These are phyloP conservation scores for Endothia cerciana DNA, from an alignment of 2,329 filamentous ascomycete species.

Conservation along the genomic window DNA sequence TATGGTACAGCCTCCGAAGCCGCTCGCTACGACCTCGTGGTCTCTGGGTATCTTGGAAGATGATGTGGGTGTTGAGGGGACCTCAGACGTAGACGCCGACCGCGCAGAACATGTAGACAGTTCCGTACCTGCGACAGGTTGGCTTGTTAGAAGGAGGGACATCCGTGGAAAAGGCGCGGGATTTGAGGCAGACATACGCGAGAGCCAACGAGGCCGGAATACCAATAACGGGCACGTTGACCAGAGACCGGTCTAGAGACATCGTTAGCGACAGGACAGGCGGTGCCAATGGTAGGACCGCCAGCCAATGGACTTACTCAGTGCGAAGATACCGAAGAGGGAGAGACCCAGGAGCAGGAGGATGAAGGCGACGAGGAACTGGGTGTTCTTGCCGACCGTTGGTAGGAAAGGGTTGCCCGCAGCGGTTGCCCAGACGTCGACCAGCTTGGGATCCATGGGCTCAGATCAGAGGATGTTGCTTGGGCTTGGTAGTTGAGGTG, in stretches of 20 bases:
- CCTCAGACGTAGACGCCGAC: conserved; percentile 96
- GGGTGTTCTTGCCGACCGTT: conserved; percentile 76
- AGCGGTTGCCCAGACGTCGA: conserved; percentile 92
- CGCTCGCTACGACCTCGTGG: conserved; percentile 27
- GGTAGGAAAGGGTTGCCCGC: conserved; percentile 84
- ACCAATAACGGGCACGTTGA: conserved; percentile 77
- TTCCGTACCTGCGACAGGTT: conserved; percentile 71
- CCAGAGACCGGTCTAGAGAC: conserved; percentile 75
- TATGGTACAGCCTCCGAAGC: conserved; percentile 45
- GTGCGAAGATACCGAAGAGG: conserved; percentile 77
- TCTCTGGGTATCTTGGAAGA: conserved; percentile 30
- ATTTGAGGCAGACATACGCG: conserved; percentile 66
- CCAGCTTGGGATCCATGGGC: conserved; percentile 77
- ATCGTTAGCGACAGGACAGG: conserved; percentile 29
- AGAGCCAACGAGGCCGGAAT: conserved; percentile 86
- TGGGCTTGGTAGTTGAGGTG: background rate
- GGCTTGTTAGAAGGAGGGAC: conserved; percentile 20
- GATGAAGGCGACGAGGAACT: conserved; percentile 80
- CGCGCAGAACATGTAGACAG: conserved; percentile 98
- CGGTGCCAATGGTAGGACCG: background rate
- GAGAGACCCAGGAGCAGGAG: conserved; percentile 74
- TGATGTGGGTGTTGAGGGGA: conserved; percentile 40
- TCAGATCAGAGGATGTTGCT: background rate
- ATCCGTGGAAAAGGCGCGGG: background rate
- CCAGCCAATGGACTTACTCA: conserved; percentile 66